Evolutionary conservation across 208 protist genomes (phyloP), one percentile per base, ranked within the genome.

Genomic region (Crithidia acanthocephali): DNA sequence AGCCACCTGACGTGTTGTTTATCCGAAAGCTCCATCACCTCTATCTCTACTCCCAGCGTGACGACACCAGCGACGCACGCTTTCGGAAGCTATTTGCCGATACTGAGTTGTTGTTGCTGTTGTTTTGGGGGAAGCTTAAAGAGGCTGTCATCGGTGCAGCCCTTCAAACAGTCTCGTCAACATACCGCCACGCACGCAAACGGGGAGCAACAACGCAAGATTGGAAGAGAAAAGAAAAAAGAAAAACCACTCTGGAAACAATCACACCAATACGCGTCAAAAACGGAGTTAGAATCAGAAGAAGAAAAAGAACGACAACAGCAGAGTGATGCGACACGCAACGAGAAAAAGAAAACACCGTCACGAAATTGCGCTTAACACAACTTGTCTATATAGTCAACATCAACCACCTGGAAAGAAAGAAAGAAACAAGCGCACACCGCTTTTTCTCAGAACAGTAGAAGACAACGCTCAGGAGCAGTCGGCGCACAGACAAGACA

Each of bases 221-320:
- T 16, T n/a, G 16, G 3, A 23, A 65, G 47, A 47, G 40, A 23
- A n/a, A 65, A 65, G 60, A 51, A 65, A 40, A 40, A 8, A 22
- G 40, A 55, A 37, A 55, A 20, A 45, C 8, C 7, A 48, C n/a
- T 30, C 5, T 30, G 18, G 8, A 20, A 59, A 30, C 27, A 42
- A 59, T 15, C n/a, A n/a, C 13, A 20, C 22, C 27, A 42, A 42
- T 13, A 13, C 37, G 37, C 37, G 6, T 18, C 7, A 30, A 59
- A 42, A 51, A 65, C 27, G 37, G 9, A 51, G n/a, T 6, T n/a
- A n/a, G n/a, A n/a, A n/a, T n/a, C n/a, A 40, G 6, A 16, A 50
- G 51, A 37, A 40, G 10, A 45, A 15, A 48, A 53, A 67, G 18
- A 10, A 50, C 45, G 15, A 15, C 13, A 6, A 13, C 37, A 42